Evolutionary conservation across 495 filamentous ascomycete genomes (phyloP).

Genomic region (Pyronema omphalodes): DNA sequence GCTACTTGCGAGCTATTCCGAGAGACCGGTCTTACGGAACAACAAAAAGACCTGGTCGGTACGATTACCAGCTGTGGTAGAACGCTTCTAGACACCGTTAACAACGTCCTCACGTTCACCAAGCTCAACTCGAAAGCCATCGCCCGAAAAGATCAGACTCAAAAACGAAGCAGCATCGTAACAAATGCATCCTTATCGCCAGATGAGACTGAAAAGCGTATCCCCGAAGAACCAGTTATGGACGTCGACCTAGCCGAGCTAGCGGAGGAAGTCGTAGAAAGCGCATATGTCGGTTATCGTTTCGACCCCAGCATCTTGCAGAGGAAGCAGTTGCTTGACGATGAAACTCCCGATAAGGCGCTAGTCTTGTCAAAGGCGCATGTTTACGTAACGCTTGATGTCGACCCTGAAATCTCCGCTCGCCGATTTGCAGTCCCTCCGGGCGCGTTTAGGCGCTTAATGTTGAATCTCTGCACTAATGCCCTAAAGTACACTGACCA

Average conservation of each 20-base stretch:
- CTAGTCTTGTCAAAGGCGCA: conserved; percentile 10
- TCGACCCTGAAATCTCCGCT: conserved; percentile 30
- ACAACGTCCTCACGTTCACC: conserved; percentile 47
- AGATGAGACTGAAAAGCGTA: no score
- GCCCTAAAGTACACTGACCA: conserved; percentile 53
- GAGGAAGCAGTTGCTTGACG: background rate
- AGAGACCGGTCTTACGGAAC: conserved; percentile 15
- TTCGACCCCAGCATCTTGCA: conserved; percentile 1
- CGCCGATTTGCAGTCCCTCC: conserved; percentile 47
- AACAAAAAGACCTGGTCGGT: conserved; percentile 41
- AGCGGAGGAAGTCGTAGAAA: conserved; percentile 3
- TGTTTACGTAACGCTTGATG: conserved; percentile 41
- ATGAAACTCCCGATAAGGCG: conserved; percentile 5
- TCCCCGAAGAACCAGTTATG: background rate
- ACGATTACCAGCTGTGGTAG: conserved; percentile 54
- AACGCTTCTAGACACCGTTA: conserved; percentile 58
- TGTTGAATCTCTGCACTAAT: conserved; percentile 67
- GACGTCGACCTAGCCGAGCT: conserved; percentile 1
- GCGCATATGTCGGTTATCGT: background rate
- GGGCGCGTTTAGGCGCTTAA: conserved; percentile 47
- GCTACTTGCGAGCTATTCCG: conserved; percentile 26
- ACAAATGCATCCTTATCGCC: no score
- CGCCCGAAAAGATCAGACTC: background rate
- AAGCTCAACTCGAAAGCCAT: conserved; percentile 36
- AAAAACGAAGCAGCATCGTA: background rate